phyloP scores from a whole-genome alignment of 73 alveolate genomes.

The Paramecium sexaurelia region DNA sequence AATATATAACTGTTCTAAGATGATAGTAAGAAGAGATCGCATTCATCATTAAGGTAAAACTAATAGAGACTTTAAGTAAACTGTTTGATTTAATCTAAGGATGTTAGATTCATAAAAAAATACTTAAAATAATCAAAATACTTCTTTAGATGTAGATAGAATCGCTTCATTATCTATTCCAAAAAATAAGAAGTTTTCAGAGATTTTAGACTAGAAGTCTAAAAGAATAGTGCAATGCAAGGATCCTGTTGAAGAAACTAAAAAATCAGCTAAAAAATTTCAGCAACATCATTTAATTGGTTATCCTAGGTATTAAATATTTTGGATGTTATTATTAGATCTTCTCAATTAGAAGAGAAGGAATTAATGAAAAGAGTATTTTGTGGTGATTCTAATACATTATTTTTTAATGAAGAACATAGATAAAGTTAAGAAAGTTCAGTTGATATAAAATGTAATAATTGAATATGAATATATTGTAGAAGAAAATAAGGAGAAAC shows the following conservation, averaged over 20 bases:
- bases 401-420: not conserved
- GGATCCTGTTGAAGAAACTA: constrained; percentile 10
- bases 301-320: not conserved
- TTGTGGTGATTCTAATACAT: constrained; percentile 67
- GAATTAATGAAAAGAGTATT: constrained; percentile 63
- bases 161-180: not conserved
- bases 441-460: not conserved
- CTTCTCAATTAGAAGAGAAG: constrained; percentile 53
- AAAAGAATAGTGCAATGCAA: not conserved
- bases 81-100: not conserved
- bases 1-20: constrained; percentile 15
- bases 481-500: constrained; percentile 16
- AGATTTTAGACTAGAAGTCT: not conserved
- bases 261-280: not conserved
- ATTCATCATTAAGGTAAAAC: constrained; percentile 49
- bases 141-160: not conserved
- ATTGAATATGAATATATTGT: not conserved
- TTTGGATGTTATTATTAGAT: not conserved
- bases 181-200: constrained; percentile 13
- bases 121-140: not conserved
- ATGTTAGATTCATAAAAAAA: not conserved
- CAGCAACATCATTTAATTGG: constrained; percentile 25
- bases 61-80: constrained; percentile 34
- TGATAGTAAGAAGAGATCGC: constrained; percentile 45
- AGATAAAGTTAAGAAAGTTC: not conserved